Conservation (phyloP, 306 rosid genomes). For the Cucurbita argyrosperma region DNA sequence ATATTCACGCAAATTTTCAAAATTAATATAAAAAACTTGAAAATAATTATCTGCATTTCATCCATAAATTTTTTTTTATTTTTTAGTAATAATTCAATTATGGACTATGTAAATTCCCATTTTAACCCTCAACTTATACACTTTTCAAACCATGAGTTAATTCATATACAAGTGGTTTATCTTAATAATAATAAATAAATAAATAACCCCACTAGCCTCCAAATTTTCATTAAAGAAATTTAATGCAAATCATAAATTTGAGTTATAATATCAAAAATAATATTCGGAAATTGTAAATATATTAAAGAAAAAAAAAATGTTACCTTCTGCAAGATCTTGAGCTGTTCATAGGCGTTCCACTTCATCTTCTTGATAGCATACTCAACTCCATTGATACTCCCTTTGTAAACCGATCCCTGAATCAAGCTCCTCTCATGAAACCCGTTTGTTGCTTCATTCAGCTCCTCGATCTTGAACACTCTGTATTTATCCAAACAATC, state of each 20-base stretch:
- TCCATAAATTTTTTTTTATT: too few species aligned
- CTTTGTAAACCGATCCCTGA: constrained; percentile 77
- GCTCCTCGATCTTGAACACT: constrained; percentile 52
- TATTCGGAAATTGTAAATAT: too few species aligned
- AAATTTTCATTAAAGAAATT: too few species aligned
- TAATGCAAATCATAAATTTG: too few species aligned
- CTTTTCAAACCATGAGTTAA: background rate
- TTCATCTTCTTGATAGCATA: constrained; percentile 93
- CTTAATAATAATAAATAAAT: too few species aligned
- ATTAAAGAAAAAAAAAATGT: background rate
- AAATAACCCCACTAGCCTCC: background rate
- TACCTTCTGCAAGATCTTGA: constrained; percentile 98
- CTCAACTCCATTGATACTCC: constrained; percentile 35
- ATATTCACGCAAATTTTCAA: too few species aligned
- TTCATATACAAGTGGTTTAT: background rate
- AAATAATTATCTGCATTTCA: too few species aligned
- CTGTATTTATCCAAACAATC: constrained; percentile 89
- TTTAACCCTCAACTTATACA: too few species aligned
- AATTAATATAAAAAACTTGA: too few species aligned
- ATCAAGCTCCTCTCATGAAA: constrained; percentile 44
- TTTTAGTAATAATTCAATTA: background rate
- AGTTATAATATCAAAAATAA: too few species aligned
- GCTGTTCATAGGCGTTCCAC: constrained; percentile 88
- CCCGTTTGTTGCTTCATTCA: constrained; percentile 56
- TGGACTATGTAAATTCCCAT: background rate